phyloP scores from a whole-genome alignment of 202 grass and related monocot genomes.

The Brachypodium distachyon region DNA sequence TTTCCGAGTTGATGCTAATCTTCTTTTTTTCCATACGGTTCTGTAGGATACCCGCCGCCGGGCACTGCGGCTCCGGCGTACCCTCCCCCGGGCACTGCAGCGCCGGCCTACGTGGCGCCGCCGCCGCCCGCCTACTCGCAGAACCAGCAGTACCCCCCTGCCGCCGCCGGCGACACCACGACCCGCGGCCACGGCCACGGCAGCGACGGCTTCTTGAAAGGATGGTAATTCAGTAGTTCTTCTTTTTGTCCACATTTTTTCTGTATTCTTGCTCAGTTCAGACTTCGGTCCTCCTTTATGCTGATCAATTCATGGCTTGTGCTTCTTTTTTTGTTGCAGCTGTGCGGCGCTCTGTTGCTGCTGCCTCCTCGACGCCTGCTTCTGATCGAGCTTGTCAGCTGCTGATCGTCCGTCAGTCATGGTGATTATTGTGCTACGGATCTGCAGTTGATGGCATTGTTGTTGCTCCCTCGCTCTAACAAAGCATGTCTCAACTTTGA shows the following conservation, averaged over 20 bases:
- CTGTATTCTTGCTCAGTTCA: neutral
- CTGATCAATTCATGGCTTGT: neutral
- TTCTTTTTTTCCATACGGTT: neutral
- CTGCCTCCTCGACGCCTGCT: constrained; percentile 45
- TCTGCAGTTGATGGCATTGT: neutral
- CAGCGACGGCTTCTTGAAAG: neutral
- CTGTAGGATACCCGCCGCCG: neutral
- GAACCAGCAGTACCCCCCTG: neutral
- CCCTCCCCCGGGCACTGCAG: neutral
- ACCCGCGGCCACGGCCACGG: neutral
- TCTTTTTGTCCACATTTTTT: neutral
- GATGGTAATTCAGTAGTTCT: no score
- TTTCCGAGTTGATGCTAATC: neutral
- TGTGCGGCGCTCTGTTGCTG: constrained; percentile 43
- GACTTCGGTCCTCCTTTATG: neutral
- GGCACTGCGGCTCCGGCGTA: neutral
- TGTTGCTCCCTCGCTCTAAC: no score
- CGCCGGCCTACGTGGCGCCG: neutral
- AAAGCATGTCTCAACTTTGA: no score
- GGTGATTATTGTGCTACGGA: neutral
- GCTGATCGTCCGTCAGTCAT: neutral
- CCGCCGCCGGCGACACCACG: neutral
- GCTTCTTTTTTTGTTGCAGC: neutral
- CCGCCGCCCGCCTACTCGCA: neutral
- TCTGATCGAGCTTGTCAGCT: constrained; percentile 4